Base-by-base conservation (phyloP, 148 eudicot genomes). In the Persicaria tinctoria region DNA sequence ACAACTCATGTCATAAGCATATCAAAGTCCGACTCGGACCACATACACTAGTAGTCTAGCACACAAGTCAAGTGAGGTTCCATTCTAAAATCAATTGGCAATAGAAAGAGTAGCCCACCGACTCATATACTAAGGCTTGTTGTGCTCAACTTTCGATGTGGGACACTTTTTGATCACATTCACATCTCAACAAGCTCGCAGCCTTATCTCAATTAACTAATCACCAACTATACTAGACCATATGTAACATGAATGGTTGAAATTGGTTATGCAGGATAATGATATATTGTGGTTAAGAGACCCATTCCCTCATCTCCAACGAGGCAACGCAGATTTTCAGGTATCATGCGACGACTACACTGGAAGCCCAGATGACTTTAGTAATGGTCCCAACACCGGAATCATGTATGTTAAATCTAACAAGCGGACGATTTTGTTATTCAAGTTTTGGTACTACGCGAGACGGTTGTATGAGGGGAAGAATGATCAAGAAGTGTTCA, bases 251-350 rank as follows among this genome's bases (percentile, higher is more conserved):
- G 3, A 32, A 32, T 32, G 41, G 63, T 53, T 51, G 32, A 38
- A 32, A 20, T 6, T 8, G 72, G 14, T 9, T 46, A 0, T 32
- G 41, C 41, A 17, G 76, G 20, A 68, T 68, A 17, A 8, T 7
- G 72, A 68, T 12, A 44, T 68, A 44, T 32, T 68, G 72, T 68
- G 72, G 72, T 41, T 68, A 8, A 44, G 72, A 44, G 48, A 68
- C 48, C 72, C 72, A 9, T 68, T 68, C 72, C 3, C 3, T 10
- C 72, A 68, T 14, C 48, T 68, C 49, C 53, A 76, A 41, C 16
- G 18, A 16, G 4, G 0, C 0, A 5, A 56, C 4, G 62, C 18
- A 13, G 62, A 56, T 56, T 4, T 56, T 8, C 62, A 56, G 62
- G 18, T 56, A 10, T 56, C 62, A 56, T 56, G 62, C 12, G 62